Conservation (phyloP, 176 grass and related monocot species). For the Triticum aestivum region IWGSC_CS_RefSeq_v2.1 NC_057801.1:610416008-610416507, state of each 20-base stretch:
- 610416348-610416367: background rate
- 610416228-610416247: no score
- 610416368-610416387: background rate
- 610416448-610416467: conserved; percentile 28
- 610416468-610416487: background rate
- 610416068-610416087: conserved; percentile 9
- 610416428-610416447: background rate
- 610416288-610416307: no score
- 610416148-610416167: conserved; percentile 11
- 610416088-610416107: conserved; percentile 6
- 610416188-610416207: background rate
- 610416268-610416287: no score
- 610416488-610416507: background rate
- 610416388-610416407: background rate
- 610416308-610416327: no score
- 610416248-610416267: no score
- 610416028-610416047: background rate
- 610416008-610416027: background rate
- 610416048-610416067: background rate
- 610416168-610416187: background rate
- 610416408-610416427: background rate
- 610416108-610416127: background rate
- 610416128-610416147: background rate
- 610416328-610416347: conserved; percentile 7
- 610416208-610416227: background rate